Percentiles rank a stretch among this genome's conserved stretches.
phyloP scores from a whole-genome alignment of 306 rosid species.

The Inga oerstediana region DNA sequence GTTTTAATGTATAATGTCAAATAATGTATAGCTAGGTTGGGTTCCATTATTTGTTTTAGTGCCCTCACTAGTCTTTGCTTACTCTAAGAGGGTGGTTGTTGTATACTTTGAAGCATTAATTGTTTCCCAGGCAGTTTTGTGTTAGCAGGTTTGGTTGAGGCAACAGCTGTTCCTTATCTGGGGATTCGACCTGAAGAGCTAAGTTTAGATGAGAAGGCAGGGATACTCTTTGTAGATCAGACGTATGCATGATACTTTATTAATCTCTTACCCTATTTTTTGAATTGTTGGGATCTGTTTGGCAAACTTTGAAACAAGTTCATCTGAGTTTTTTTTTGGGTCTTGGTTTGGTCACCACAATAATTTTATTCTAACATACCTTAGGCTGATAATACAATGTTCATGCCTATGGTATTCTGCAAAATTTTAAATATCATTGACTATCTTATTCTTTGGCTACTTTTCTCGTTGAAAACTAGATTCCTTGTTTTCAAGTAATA shows the following conservation, averaged over 20 bases:
- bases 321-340: neutral
- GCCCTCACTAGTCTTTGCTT: neutral
- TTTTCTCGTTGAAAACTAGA: conserved; percentile 18
- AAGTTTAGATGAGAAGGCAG: conserved; percentile 88
- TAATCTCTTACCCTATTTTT: conserved; percentile 15
- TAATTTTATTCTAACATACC: conserved; percentile 25
- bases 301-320: conserved; percentile 25
- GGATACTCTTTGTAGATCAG: conserved; percentile 79
- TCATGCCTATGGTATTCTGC: conserved; percentile 14
- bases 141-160: conserved; percentile 91
- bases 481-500: conserved; percentile 25
- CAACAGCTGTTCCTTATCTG: conserved; percentile 79
- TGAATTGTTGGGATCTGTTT: conserved; percentile 25
- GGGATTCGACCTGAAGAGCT: conserved; percentile 70
- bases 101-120: conserved; percentile 39
- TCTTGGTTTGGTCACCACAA: conserved; percentile 18
- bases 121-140: conserved; percentile 98
- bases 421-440: neutral
- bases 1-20: conserved; percentile 23
- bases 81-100: conserved; percentile 24
- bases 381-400: conserved; percentile 10
- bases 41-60: neutral
- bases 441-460: conserved; percentile 6
- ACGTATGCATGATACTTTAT: conserved; percentile 50
- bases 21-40: neutral